A percentile compares a stretch with the other conserved stretches of the same genome.
Conservation (phyloP, 257 asterid species). For the Nicotiana attenuata region DNA sequence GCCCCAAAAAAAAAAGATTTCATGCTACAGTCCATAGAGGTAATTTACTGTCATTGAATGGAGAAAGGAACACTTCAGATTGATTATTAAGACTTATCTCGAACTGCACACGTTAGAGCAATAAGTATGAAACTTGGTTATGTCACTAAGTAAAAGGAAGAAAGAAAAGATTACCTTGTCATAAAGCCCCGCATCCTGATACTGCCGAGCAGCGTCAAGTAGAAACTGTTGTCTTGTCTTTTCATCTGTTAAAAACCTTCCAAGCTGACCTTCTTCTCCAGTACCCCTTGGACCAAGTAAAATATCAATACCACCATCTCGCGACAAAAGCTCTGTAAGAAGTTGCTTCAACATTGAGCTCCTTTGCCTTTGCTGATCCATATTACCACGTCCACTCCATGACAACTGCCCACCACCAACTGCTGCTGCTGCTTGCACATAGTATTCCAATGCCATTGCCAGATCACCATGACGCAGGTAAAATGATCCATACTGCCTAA, state of each 20-base stretch:
- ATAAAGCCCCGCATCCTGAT: constrained; percentile 74
- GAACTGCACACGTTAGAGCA: not conserved
- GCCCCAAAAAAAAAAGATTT: not conserved
- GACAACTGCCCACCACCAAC: constrained; percentile 93
- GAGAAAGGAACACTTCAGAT: not conserved
- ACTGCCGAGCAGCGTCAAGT: constrained; percentile 79
- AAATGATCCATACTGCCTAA: constrained; percentile 83
- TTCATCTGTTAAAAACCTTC: constrained; percentile 68
- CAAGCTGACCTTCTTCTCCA: constrained; percentile 92
- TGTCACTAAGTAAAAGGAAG: constrained; percentile 4
- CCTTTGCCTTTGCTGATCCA: constrained; percentile 86
- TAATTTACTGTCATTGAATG: not conserved
- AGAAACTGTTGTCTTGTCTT: constrained; percentile 66
- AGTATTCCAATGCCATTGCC: constrained; percentile 80
- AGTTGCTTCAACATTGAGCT: constrained; percentile 79
- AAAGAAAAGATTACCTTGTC: constrained; percentile 56
- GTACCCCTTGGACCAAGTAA: constrained; percentile 83
- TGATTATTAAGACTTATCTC: not conserved
- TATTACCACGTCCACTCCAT: constrained; percentile 77
- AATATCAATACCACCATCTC: constrained; percentile 72
- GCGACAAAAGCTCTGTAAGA: constrained; percentile 66
- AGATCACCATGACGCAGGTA: constrained; percentile 71
- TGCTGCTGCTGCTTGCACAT: constrained; percentile 93
- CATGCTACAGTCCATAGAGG: not conserved
- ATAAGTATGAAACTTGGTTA: not conserved